These are phyloP conservation scores for Lactifluus hygrophoroides DNA, from an alignment of 768 basidiomycete species.

Conservation along the genomic window DNA sequence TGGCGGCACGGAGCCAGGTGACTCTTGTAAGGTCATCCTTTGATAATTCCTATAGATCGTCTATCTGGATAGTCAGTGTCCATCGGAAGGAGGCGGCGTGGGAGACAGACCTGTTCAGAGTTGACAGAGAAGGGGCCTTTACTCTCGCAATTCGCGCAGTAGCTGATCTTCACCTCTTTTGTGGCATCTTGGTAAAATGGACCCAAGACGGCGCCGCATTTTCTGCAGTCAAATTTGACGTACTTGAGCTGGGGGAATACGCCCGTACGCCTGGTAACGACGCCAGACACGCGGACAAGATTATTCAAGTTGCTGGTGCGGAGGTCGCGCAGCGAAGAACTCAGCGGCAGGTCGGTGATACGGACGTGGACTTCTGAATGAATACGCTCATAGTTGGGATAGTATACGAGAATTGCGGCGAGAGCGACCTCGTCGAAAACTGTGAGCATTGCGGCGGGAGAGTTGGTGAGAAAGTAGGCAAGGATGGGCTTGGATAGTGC, in stretches of 20 bases:
- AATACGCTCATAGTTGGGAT: slow-evolving; percentile 92
- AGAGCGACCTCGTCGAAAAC: slow-evolving; percentile 96
- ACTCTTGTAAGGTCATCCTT: slow-evolving; percentile 97
- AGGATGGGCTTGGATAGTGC: slow-evolving; percentile 88
- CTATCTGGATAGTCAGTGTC: slow-evolving; percentile 31
- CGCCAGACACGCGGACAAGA: slow-evolving; percentile 90
- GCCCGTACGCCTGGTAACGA: slow-evolving; percentile 90
- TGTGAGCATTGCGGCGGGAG: slow-evolving; percentile 83
- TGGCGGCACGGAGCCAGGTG: slow-evolving; percentile 94
- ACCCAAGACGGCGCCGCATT: slow-evolving; percentile 88
- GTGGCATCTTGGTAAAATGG: slow-evolving; percentile 98
- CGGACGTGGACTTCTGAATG: slow-evolving; percentile 98
- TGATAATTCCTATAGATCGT: slow-evolving; percentile 98
- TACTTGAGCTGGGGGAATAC: slow-evolving; percentile 99
- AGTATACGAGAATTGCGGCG: slow-evolving; percentile 89
- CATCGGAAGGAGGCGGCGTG: background rate
- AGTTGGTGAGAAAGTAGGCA: slow-evolving; percentile 96
- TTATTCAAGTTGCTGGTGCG: slow-evolving; percentile 90
- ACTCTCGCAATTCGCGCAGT: slow-evolving; percentile 89
- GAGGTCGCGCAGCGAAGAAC: slow-evolving; percentile 86
- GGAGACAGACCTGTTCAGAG: slow-evolving; percentile 72
- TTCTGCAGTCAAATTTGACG: slow-evolving; percentile 96
- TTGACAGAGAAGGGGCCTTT: slow-evolving; percentile 95
- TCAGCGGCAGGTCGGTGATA: slow-evolving; percentile 86
- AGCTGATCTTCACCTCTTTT: slow-evolving; percentile 89